Conservation (phyloP, 805 yeast genomes). For the Ogataea nakhonphanomensis region DNA sequence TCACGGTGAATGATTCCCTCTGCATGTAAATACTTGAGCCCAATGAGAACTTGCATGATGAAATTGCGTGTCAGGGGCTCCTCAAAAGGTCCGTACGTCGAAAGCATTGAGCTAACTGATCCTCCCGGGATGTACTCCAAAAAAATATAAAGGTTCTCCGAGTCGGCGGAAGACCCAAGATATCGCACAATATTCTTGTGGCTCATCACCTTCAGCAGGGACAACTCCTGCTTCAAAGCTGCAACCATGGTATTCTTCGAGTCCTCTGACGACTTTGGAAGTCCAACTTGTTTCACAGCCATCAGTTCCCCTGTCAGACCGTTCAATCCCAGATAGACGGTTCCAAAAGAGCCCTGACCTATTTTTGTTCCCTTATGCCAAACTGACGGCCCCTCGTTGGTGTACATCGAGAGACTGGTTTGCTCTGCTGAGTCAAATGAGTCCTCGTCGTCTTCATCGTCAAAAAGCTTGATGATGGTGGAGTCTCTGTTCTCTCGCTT, state of each 20-base stretch:
- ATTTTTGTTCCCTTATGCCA: slow-evolving; percentile 94
- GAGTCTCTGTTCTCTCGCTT: slow-evolving; percentile 25
- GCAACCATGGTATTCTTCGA: slow-evolving; percentile 53
- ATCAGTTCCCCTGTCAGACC: slow-evolving; percentile 89
- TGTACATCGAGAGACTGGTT: slow-evolving; percentile 36
- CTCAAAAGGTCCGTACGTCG: slow-evolving; percentile 58
- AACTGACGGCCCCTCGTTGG: slow-evolving; percentile 58
- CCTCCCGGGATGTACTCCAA: slow-evolving; percentile 47
- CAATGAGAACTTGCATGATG: slow-evolving; percentile 52
- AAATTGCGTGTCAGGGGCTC: slow-evolving; percentile 57
- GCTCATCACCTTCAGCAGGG: slow-evolving; percentile 67
- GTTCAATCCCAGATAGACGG: slow-evolving; percentile 89
- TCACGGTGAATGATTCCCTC: slow-evolving; percentile 60
- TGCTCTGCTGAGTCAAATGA: slow-evolving; percentile 37
- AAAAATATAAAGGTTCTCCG: slow-evolving; percentile 71
- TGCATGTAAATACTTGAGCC: slow-evolving; percentile 53
- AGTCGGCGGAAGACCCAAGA: slow-evolving; percentile 80
- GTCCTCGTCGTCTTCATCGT: slow-evolving; percentile 39
- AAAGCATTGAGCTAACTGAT: slow-evolving; percentile 50
- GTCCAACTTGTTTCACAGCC: slow-evolving; percentile 94
- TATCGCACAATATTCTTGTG: slow-evolving; percentile 94
- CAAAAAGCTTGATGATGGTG: slow-evolving; percentile 46
- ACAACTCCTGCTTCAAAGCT: slow-evolving; percentile 81
- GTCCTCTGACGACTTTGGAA: slow-evolving; percentile 42
- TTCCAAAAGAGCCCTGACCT: slow-evolving; percentile 94